phyloP scores from a whole-genome alignment of 768 basidiomycete species.

The Baorangia bicolor region DNA sequence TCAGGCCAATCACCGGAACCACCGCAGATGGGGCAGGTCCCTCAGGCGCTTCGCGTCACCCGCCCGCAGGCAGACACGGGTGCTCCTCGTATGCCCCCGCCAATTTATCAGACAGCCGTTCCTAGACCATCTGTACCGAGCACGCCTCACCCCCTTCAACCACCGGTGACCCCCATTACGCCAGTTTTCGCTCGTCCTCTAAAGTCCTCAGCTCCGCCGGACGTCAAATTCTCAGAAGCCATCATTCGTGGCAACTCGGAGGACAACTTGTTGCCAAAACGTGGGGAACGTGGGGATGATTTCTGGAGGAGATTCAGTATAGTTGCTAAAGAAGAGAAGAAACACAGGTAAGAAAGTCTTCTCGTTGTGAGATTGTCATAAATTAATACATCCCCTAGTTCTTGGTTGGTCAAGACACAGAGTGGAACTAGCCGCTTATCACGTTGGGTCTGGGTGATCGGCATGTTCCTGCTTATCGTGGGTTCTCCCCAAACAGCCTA shows the following conservation, averaged over 20 bases:
- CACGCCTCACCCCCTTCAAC: slow-evolving; percentile 70
- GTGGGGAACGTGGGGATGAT: slow-evolving; percentile 76
- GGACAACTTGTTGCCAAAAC: slow-evolving; percentile 61
- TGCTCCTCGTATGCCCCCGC: slow-evolving; percentile 29
- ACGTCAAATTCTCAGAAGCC: slow-evolving; percentile 49
- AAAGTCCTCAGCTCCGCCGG: slow-evolving; percentile 35
- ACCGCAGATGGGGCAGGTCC: slow-evolving; percentile 33
- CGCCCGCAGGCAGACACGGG: slow-evolving; percentile 20
- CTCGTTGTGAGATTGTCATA: background rate
- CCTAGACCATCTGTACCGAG: slow-evolving; percentile 42
- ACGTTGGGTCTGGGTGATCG: slow-evolving; percentile 70
- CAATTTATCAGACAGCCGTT: slow-evolving; percentile 32
- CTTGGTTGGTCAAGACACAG: slow-evolving; percentile 69
- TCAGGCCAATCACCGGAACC: slow-evolving; percentile 15
- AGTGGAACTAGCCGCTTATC: slow-evolving; percentile 50
- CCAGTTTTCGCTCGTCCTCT: slow-evolving; percentile 73
- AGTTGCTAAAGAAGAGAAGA: slow-evolving; percentile 70
- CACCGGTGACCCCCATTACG: slow-evolving; percentile 75
- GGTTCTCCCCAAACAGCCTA: slow-evolving; percentile 17
- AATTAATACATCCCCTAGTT: slow-evolving; percentile 33
- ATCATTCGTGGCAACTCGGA: slow-evolving; percentile 72
- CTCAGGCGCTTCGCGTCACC: slow-evolving; percentile 22
- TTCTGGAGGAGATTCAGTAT: slow-evolving; percentile 88
- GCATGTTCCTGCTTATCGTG: slow-evolving; percentile 56
- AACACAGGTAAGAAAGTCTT: slow-evolving; percentile 39